Percentiles rank a stretch among this genome's conserved stretches.
Conservation (phyloP, 768 basidiomycete species). For the Rhizopogon rudus region DNA sequence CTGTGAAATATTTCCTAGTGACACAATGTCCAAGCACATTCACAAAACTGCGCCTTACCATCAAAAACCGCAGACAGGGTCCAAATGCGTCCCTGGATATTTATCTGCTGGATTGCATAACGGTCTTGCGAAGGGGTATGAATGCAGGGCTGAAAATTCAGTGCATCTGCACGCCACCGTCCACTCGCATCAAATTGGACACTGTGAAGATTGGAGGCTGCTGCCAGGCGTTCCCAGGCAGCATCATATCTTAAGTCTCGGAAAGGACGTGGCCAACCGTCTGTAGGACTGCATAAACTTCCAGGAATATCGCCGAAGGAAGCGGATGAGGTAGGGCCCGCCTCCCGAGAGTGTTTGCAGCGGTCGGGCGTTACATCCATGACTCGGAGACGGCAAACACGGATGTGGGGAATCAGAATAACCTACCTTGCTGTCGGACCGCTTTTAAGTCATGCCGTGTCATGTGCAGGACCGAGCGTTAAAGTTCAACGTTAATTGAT, state of each 20-base stretch:
- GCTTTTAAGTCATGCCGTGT: slow-evolving; percentile 27
- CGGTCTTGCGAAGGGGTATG: slow-evolving; percentile 56
- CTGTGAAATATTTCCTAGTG: slow-evolving; percentile 24
- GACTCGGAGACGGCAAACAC: neutral
- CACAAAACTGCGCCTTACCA: slow-evolving; percentile 34
- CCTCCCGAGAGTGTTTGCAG: slow-evolving; percentile 9
- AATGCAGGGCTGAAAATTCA: slow-evolving; percentile 65
- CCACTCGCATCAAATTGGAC: slow-evolving; percentile 30
- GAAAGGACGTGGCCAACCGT: slow-evolving; percentile 62
- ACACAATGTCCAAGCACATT: slow-evolving; percentile 3
- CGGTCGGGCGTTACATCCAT: slow-evolving; percentile 15
- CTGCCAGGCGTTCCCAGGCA: slow-evolving; percentile 47
- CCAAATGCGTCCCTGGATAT: slow-evolving; percentile 54
- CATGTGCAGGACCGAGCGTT: slow-evolving; percentile 17
- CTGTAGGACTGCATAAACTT: slow-evolving; percentile 56
- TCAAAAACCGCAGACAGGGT: slow-evolving; percentile 69
- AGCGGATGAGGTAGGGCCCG: slow-evolving; percentile 32
- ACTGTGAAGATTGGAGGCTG: slow-evolving; percentile 48
- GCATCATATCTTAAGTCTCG: slow-evolving; percentile 44
- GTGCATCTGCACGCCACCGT: slow-evolving; percentile 46
- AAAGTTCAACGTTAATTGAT: slow-evolving; percentile 12
- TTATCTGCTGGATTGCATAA: slow-evolving; percentile 52
- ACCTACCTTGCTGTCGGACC: slow-evolving; percentile 1
- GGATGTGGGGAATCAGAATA: slow-evolving; percentile 6
- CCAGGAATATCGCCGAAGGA: slow-evolving; percentile 61